phyloP scores from a whole-genome alignment of 2,329 filamentous ascomycete genomes.

The Fusarium phyllophilum region DNA sequence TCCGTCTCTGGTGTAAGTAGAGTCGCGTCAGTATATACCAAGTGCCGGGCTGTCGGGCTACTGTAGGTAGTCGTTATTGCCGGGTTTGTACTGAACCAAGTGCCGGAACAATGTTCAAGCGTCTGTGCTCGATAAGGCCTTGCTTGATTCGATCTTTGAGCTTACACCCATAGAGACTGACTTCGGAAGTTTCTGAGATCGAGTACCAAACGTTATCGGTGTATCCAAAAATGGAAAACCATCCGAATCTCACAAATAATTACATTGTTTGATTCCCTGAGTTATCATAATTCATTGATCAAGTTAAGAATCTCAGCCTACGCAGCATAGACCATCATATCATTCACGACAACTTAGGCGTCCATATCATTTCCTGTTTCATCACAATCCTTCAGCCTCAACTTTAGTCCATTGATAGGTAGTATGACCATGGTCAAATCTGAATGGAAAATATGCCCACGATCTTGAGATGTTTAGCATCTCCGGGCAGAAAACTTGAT shows the following conservation, averaged over 20 bases:
- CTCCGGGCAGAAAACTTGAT: slow-evolving; percentile 5
- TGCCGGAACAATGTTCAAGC: slow-evolving; percentile 24
- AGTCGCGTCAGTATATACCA: not conserved
- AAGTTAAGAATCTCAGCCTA: not conserved
- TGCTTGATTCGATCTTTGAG: not conserved
- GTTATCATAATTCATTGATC: not conserved
- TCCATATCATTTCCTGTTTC: not conserved
- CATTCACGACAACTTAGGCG: not conserved
- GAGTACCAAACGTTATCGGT: not conserved
- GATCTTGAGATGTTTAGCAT: slow-evolving; percentile 2
- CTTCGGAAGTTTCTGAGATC: not conserved
- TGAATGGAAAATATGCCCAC: not conserved
- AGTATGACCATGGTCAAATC: slow-evolving; percentile 17
- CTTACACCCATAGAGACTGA: not conserved
- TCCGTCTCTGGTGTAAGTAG: not conserved
- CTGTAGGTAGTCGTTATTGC: not conserved
- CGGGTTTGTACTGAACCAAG: not conserved
- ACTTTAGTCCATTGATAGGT: not conserved
- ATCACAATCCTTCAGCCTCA: not conserved
- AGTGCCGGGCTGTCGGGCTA: not conserved
- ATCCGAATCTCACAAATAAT: not conserved
- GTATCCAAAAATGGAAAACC: not conserved
- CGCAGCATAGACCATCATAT: not conserved
- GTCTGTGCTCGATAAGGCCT: not conserved
- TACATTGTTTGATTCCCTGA: not conserved